These are phyloP conservation scores for Trypanosoma brucei DNA, from an alignment of 208 protist species.

Conservation along the genomic window DNA sequence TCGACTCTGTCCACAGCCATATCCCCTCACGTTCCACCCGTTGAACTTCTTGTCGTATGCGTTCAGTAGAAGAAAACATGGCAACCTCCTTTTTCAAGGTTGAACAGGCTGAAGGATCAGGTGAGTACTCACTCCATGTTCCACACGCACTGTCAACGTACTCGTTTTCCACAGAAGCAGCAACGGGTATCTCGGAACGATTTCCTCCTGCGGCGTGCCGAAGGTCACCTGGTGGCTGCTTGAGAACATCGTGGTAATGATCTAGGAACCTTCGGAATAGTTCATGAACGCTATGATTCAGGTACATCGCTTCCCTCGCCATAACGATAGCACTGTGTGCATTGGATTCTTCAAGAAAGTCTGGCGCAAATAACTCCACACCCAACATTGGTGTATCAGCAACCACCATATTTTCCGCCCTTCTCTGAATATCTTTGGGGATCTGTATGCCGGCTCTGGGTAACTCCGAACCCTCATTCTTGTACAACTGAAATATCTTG, in stretches of 20 bases:
- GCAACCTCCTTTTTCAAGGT: conserved; percentile 19
- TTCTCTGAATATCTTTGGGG: conserved; percentile 27
- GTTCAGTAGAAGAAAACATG: conserved; percentile 20
- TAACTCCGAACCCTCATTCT: conserved; percentile 3
- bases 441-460: conserved; percentile 31
- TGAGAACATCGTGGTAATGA: conserved; percentile 35
- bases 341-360: conserved; percentile 69
- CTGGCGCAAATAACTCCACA: conserved; percentile 56
- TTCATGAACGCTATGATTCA: conserved; percentile 59
- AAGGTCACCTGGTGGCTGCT: conserved; percentile 5
- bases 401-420: conserved; percentile 38
- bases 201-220: conserved; percentile 2
- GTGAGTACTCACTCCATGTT: neutral
- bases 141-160: conserved; percentile 21
- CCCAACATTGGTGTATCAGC: conserved; percentile 47
- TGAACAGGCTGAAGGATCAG: conserved; percentile 6
- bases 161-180: conserved; percentile 7
- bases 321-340: conserved; percentile 53
- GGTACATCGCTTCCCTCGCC: conserved; percentile 61
- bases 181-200: neutral
- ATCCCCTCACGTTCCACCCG: conserved; percentile 49
- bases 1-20: conserved; percentile 74
- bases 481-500: conserved; percentile 21
- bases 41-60: conserved; percentile 39
- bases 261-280: conserved; percentile 38